Evolutionary conservation across 2,329 filamentous ascomycete genomes (phyloP).

Genomic region (Westerdykella sp.): DNA sequence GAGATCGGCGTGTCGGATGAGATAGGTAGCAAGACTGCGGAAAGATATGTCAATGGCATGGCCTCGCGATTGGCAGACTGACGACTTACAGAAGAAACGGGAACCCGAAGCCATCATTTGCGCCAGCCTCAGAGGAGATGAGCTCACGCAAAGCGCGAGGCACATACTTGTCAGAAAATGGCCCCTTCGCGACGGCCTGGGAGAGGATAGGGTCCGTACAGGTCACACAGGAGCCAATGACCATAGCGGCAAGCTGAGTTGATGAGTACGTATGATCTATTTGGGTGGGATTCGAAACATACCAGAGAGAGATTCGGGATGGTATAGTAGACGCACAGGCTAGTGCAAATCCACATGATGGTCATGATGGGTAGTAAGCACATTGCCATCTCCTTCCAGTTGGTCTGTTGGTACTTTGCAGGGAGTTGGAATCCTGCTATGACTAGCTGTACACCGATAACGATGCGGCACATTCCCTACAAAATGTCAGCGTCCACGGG

Average conservation of each 20-base stretch:
- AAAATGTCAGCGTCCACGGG: background rate
- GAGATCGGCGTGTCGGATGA: constrained; percentile 49
- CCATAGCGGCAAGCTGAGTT: constrained; percentile 45
- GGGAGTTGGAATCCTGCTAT: constrained; percentile 59
- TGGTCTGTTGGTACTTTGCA: constrained; percentile 47
- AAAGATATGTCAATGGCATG: constrained; percentile 4
- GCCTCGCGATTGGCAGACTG: constrained; percentile 9
- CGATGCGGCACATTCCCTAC: constrained; percentile 50
- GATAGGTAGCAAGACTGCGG: constrained; percentile 44
- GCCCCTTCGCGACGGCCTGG: constrained; percentile 57
- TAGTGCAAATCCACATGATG: constrained; percentile 56
- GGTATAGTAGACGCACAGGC: constrained; percentile 42
- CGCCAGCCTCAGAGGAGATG: constrained; percentile 57
- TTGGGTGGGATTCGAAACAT: constrained; percentile 44
- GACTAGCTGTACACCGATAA: constrained; percentile 58
- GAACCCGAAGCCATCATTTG: constrained; percentile 58
- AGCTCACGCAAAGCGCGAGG: constrained; percentile 53
- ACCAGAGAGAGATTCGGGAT: constrained; percentile 35
- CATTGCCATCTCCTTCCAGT: constrained; percentile 50
- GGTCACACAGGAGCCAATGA: constrained; percentile 56
- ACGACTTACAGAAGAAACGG: constrained; percentile 50
- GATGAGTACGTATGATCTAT: too few relatives aligned
- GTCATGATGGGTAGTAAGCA: constrained; percentile 56
- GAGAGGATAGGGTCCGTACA: constrained; percentile 59
- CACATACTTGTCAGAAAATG: constrained; percentile 58